Conservation (phyloP, 164 flowering plant genomes). For the Protea cynaroides region DNA sequence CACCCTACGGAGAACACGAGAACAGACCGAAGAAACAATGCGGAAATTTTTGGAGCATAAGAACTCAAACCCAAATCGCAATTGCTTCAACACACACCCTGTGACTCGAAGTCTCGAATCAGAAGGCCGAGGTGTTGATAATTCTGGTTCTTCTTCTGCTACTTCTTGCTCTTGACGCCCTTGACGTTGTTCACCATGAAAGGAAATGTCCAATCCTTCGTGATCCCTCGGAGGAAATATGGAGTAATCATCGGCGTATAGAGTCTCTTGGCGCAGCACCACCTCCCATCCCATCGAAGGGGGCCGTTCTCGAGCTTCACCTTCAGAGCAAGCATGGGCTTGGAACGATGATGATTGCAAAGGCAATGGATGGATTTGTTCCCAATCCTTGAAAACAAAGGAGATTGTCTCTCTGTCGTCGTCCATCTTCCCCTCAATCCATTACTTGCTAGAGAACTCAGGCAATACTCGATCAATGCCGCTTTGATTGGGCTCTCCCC, state of each 20-base stretch:
- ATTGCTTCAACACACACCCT: background rate
- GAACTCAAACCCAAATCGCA: no score
- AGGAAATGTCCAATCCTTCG: constrained; percentile 1
- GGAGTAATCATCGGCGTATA: background rate
- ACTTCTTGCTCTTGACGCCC: background rate
- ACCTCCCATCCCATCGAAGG: constrained; percentile 4
- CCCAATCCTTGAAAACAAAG: constrained; percentile 8
- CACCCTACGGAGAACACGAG: background rate
- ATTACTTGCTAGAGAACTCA: no score
- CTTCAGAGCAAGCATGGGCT: background rate
- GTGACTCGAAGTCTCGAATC: background rate
- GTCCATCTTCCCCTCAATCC: no score
- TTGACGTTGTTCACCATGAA: background rate
- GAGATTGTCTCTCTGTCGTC: background rate
- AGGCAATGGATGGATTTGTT: background rate
- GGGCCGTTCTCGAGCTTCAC: background rate
- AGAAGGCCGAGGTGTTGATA: background rate
- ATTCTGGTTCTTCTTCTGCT: no score
- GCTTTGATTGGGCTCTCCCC: no score
- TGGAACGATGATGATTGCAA: background rate
- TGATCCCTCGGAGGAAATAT: constrained; percentile 9
- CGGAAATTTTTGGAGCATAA: constrained; percentile 1
- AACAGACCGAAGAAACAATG: background rate
- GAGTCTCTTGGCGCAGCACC: background rate
- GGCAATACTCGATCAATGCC: no score